Evolutionary conservation across 768 basidiomycete species (phyloP).

Genomic region (Filobasidium wieringae): DNA sequence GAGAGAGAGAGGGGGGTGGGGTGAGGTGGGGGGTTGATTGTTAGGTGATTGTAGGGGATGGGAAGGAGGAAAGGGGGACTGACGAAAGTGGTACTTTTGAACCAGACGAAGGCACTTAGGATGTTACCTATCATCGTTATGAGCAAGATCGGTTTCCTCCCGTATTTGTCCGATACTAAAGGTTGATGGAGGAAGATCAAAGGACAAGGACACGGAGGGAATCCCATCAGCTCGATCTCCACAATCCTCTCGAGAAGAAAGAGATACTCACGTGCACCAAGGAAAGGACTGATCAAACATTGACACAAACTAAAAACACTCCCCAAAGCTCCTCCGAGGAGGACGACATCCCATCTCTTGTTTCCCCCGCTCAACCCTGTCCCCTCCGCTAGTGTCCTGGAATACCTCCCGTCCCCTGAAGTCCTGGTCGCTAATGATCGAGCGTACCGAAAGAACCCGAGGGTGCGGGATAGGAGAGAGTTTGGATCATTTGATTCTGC

Average conservation of each 20-base stretch:
- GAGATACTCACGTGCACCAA: constrained; percentile 47
- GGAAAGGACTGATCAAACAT: constrained; percentile 57
- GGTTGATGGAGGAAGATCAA: too few species aligned
- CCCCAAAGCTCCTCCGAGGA: constrained; percentile 90
- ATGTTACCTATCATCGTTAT: constrained; percentile 88
- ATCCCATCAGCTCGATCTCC: constrained; percentile 1
- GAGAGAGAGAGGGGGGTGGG: neutral
- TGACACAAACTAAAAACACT: constrained; percentile 38
- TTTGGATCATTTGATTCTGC: constrained; percentile 59
- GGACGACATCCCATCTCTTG: constrained; percentile 80
- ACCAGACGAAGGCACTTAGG: constrained; percentile 80
- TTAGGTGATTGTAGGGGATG: neutral
- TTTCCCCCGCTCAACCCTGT: constrained; percentile 18
- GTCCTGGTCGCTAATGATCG: constrained; percentile 47
- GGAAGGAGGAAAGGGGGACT: neutral
- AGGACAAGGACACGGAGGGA: too few species aligned
- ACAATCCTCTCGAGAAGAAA: neutral
- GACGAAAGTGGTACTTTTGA: constrained; percentile 74
- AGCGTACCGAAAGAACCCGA: constrained; percentile 54
- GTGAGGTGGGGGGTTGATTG: neutral
- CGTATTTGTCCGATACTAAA: constrained; percentile 74
- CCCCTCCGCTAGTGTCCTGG: constrained; percentile 22
- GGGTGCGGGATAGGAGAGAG: constrained; percentile 61
- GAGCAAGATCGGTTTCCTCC: constrained; percentile 70
- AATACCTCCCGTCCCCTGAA: constrained; percentile 51